Conservation (phyloP, 1,284 basidiomycete species). For the Bjerkandera adusta region DNA sequence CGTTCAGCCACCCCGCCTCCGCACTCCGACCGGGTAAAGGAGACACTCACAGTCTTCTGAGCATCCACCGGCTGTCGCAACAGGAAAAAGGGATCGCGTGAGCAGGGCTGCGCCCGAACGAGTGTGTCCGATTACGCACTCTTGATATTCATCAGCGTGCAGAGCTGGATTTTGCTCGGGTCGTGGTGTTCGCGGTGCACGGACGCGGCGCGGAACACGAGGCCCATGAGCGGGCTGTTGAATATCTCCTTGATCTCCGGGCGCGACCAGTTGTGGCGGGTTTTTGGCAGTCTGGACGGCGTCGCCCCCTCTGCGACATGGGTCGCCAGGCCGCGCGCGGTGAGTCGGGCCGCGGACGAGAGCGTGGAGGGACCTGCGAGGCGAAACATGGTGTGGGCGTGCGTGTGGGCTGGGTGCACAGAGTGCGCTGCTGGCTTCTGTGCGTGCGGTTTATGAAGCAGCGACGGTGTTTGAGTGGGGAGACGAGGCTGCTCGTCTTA, state of each 20-base stretch:
- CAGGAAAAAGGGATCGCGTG: not conserved
- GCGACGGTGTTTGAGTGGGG: no score
- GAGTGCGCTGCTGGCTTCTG: no score
- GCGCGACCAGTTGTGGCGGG: constrained; percentile 62
- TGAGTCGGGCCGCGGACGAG: constrained; percentile 24
- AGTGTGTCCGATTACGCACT: constrained; percentile 54
- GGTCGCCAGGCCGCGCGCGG: constrained; percentile 61
- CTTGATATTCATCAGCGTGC: constrained; percentile 99
- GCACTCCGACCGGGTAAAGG: not conserved
- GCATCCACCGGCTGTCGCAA: constrained; percentile 80
- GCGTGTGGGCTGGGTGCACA: no score
- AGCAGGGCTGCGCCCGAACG: not conserved
- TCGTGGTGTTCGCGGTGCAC: constrained; percentile 89
- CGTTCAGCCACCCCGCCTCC: not conserved
- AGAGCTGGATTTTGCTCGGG: constrained; percentile 89
- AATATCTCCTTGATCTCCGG: constrained; percentile 77
- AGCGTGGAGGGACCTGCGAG: constrained; percentile 17
- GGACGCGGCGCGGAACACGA: constrained; percentile 80
- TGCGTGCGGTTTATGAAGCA: no score
- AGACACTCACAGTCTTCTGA: constrained; percentile 84
- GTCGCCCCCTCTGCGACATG: constrained; percentile 39
- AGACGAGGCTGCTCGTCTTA: no score
- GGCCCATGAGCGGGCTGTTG: constrained; percentile 79
- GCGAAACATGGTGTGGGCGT: constrained; percentile 30
- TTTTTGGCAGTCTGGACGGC: constrained; percentile 22